These are phyloP conservation scores for Euphorbia celastroides DNA, from an alignment of 441 rosid species.

Conservation along the genomic window DNA sequence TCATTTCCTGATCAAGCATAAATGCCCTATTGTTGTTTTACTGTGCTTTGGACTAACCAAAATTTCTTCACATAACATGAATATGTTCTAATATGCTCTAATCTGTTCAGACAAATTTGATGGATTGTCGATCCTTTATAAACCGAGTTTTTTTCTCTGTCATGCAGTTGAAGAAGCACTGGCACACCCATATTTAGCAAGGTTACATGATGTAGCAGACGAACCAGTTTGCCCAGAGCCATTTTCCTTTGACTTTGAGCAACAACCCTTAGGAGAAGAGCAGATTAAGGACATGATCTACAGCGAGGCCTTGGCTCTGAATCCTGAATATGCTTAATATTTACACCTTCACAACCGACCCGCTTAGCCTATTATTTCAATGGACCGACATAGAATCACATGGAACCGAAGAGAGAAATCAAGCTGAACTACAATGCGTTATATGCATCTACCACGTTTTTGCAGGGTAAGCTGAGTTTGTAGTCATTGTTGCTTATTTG, in stretches of 20 bases:
- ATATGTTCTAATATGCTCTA: constrained; percentile 13
- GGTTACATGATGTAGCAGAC: constrained; percentile 76
- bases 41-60: neutral
- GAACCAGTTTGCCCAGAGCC: constrained; percentile 73
- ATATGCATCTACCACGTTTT: no score
- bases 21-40: neutral
- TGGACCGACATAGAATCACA: neutral
- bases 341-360: neutral
- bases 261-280: constrained; percentile 68
- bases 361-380: neutral
- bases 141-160: neutral
- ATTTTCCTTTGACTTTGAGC: constrained; percentile 88
- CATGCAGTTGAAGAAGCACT: constrained; percentile 88
- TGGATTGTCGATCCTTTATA: neutral
- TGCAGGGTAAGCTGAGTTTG: constrained; percentile 2
- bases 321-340: constrained; percentile 54
- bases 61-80: constrained; percentile 16
- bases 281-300: constrained; percentile 90
- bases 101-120: neutral
- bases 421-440: constrained; percentile 2
- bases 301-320: constrained; percentile 61
- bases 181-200: constrained; percentile 74
- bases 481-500: neutral
- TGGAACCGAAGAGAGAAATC: neutral
- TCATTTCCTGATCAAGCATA: neutral